Percentiles rank a stretch among this genome's conserved stretches.
These are phyloP conservation scores for Dryas octopetala DNA, from an alignment of 306 rosid species.

Conservation along the genomic window DNA sequence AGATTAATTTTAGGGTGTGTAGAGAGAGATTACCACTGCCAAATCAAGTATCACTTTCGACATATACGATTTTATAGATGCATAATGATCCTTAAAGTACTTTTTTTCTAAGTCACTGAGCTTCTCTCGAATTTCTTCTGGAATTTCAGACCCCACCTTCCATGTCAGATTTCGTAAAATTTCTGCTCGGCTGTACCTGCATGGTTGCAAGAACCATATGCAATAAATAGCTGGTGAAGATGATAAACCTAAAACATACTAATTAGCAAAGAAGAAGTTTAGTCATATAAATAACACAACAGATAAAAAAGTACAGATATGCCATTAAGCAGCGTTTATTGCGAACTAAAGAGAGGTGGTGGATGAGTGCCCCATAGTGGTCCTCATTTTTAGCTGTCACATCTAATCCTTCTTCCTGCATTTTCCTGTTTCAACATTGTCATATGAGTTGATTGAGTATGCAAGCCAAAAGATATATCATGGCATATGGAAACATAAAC, in stretches of 20 bases:
- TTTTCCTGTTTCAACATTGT: constrained; percentile 54
- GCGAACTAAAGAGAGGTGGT: constrained; percentile 82
- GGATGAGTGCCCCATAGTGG: constrained; percentile 80
- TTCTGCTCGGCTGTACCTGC: constrained; percentile 72
- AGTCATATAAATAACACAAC: not conserved
- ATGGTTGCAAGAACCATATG: constrained; percentile 20
- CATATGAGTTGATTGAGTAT: not conserved
- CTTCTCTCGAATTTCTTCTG: constrained; percentile 71
- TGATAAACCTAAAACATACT: constrained; percentile 1
- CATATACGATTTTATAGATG: constrained; percentile 65
- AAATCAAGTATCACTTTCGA: constrained; percentile 56
- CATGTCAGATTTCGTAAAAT: constrained; percentile 58
- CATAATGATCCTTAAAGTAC: constrained; percentile 72
- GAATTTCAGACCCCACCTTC: constrained; percentile 78
- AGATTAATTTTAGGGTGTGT: not conserved
- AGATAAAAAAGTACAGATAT: constrained; percentile 51
- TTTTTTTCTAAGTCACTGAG: constrained; percentile 68
- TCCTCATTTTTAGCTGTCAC: constrained; percentile 79
- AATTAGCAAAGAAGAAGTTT: not conserved
- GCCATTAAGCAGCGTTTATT: constrained; percentile 90
- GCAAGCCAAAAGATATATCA: not conserved
- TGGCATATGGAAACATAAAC: not conserved
- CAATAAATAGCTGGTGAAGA: not conserved
- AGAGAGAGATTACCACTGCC: constrained; percentile 68
- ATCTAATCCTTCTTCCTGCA: constrained; percentile 83